Evolutionary conservation across 1,284 basidiomycete genomes (phyloP).

Genomic region (Boletus sp.): DNA sequence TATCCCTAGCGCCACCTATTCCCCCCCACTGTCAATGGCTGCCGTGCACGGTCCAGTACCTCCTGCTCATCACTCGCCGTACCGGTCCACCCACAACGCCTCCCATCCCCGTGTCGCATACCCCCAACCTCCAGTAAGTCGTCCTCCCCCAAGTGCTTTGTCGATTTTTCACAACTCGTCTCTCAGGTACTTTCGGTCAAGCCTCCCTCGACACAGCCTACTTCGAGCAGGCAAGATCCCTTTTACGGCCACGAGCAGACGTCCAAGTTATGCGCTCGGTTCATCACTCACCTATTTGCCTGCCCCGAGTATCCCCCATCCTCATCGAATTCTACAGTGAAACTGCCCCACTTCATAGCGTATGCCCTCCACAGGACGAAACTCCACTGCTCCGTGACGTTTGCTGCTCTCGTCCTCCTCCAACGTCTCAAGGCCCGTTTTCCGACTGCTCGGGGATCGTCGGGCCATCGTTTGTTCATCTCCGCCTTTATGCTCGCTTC

Average conservation of each 20-base stretch:
- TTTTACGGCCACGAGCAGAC: conserved; percentile 79
- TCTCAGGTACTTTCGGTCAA: conserved; percentile 28
- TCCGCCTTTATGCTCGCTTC: conserved; percentile 92
- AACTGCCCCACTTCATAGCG: conserved; percentile 42
- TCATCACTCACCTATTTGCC: conserved; percentile 76
- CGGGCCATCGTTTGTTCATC: conserved; percentile 87
- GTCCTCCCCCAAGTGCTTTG: no score
- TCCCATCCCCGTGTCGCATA: conserved; percentile 30
- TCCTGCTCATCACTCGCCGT: conserved; percentile 28
- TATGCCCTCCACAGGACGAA: conserved; percentile 89
- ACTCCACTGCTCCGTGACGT: conserved; percentile 77
- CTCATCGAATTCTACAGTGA: conserved; percentile 29
- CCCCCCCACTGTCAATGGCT: conserved; percentile 27
- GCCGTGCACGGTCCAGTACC: conserved; percentile 30
- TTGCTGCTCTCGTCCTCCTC: conserved; percentile 80
- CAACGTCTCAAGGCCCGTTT: conserved; percentile 88
- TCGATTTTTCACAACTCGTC: neutral
- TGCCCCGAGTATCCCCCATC: conserved; percentile 63
- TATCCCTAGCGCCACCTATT: conserved; percentile 13
- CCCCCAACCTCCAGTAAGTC: conserved; percentile 29
- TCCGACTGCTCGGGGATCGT: conserved; percentile 87
- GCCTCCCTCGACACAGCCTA: conserved; percentile 32
- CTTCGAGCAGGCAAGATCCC: conserved; percentile 44
- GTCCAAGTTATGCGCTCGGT: conserved; percentile 62
- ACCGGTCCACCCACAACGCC: conserved; percentile 24